A percentile compares a stretch with the other conserved stretches of the same genome.
Evolutionary conservation across 768 basidiomycete species (phyloP).

Genomic region (Rhodocollybia butyracea): DNA sequence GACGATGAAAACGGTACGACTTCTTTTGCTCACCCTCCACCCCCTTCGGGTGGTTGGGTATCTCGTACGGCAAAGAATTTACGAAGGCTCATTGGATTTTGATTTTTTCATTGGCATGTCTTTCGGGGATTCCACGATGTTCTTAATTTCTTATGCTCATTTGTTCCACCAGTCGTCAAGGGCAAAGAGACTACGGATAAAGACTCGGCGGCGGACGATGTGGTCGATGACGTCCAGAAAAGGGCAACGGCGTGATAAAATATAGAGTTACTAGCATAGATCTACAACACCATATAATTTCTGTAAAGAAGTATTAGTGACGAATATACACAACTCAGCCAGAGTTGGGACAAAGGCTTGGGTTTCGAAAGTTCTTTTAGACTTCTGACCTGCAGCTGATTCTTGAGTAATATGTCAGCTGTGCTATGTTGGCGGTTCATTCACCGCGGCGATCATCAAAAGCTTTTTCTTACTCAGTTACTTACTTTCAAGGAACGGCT

Average conservation of each 20-base stretch:
- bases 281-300: slow-evolving; percentile 12
- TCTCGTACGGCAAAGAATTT: slow-evolving; percentile 67
- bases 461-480: not conserved
- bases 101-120: slow-evolving; percentile 56
- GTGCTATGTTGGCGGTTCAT: not conserved
- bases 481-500: too few relatives aligned
- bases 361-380: not conserved
- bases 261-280: slow-evolving; percentile 11
- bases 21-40: slow-evolving; percentile 57
- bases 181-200: slow-evolving; percentile 3
- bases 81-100: slow-evolving; percentile 68
- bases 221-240: slow-evolving; percentile 42
- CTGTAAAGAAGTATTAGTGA: not conserved
- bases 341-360: slow-evolving; percentile 4
- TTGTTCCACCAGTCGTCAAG: slow-evolving; percentile 5
- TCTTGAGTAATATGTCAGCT: not conserved
- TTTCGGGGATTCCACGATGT: slow-evolving; percentile 13
- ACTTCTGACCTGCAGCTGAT: not conserved
- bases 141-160: slow-evolving; percentile 1
- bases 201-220: slow-evolving; percentile 31
- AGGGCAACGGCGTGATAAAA: slow-evolving; percentile 44
- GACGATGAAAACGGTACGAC: slow-evolving; percentile 69
- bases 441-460: not conserved
- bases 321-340: slow-evolving; percentile 7
- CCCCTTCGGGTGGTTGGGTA: slow-evolving; percentile 63